Evolutionary conservation across 768 basidiomycete genomes (phyloP), one percentile per base, ranked within the genome.

Genomic region (Mycena olivaceomarginata): DNA sequence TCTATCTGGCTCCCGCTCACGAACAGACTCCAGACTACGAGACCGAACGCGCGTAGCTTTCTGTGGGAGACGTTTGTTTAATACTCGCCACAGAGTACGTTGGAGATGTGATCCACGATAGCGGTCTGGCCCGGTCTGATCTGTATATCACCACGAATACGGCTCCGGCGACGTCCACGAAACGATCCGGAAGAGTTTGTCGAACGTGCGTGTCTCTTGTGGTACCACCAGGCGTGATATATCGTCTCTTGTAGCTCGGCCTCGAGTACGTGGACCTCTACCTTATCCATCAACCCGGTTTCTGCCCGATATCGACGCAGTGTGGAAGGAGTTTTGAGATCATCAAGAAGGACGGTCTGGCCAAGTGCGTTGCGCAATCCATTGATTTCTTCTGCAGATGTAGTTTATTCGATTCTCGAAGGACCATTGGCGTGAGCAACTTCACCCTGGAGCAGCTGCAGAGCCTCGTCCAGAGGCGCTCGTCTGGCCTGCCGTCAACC

Each of bases 341-440:
- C 13, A 80, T 88, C 59, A 82, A 86, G 77, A 81, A 87, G 62
- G 83, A 82, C n/a, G 82, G 82, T 15, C 37, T 82, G 43, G 77
- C 78, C 2, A 83, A 80, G 82, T 82, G 16, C 62, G 77, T 74
- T 6, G 25, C 5, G 2, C 53, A 41, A 1, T 31, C n/a, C 18
- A 41, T 18, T 39, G 40, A 15, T 18, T 12, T 48, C 20, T 16
- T 53, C 13, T 70, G 48, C 39, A 22, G 70, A 46, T 7, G 56
- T 22, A n/a, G 40, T 63, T 60, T 20, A 40, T 20, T 62, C 48
- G 12, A 18, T 6, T 48, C 25, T 25, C 41, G 22, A 45, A 87
- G 87, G 81, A 89, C 91, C 77, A 93, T 94, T 57, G 93, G 93
- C 62, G 87, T 94, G 40, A 91, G 90, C 89, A 94, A 94, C 53